Base-by-base conservation (phyloP, 2,329 filamentous ascomycete genomes). In the Magnaporthiopsis rhizophila region DNA sequence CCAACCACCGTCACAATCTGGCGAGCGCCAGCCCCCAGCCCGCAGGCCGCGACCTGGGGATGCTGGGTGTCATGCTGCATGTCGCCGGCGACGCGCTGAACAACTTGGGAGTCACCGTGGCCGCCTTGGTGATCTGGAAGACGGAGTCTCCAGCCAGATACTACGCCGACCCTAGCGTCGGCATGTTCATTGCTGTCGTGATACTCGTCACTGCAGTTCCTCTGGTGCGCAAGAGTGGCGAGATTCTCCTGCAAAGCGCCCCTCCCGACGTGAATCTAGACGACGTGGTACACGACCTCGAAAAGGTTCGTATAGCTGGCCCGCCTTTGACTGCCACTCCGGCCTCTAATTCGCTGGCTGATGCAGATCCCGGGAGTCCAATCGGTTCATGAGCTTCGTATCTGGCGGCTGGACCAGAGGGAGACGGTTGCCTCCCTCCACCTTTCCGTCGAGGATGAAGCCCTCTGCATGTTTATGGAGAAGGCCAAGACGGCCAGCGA, bases 51-150 rank as follows among this genome's bases (percentile, higher is more conserved):
- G 87, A 92, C 71, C 78, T 92, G n/a, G 88, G 86, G 13, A 88
- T 91, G 79, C 76, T 89, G 66, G 89, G 87, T 1, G 88, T 90
- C 1, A 71, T 92, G 13, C 75, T 90, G 18, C 90, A 93, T 69
- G 83, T 92, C 32, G 70, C 90, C 3, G 87, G 89, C 38, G 90
- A 93, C 70, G 88, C 88, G 6, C 79, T 89, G 67, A 92, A 92
- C 76, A 93, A 93, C 69, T 73, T 92, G 13, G 89, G 89, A 12
- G 89, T 93, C 65, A 91, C 92, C 61, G 77, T 88, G 50, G 83
- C 89, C 0, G 88, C 87, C 0, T 70, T 88, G 2, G 79, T 91
- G 38, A 89, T 92, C 72, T 91, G 88, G 89, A 78, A 86, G 65
- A 78, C 82, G 0, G 72, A 80, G 36, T 85, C 82, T 36, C 77